Evolutionary conservation across 2,329 filamentous ascomycete species (phyloP).

Genomic region (Fusarium coicis): DNA sequence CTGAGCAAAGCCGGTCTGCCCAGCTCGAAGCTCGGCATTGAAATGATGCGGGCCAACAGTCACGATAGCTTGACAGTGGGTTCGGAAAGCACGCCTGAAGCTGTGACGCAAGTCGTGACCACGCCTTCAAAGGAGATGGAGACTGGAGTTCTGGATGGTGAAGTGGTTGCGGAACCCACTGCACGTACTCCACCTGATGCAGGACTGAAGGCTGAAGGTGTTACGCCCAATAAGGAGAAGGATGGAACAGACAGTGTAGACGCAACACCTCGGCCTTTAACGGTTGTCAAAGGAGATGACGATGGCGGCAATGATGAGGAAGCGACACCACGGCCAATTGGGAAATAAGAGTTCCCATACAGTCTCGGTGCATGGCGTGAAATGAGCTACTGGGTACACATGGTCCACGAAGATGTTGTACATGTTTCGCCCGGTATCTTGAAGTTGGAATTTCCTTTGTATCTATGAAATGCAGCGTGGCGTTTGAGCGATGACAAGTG

Average conservation of each 20-base stretch:
- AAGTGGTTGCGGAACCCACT: slow-evolving; percentile 8
- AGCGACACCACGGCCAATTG: slow-evolving; percentile 53
- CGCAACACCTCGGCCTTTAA: slow-evolving; percentile 57
- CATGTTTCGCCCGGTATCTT: slow-evolving; percentile 3
- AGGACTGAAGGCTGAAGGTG: slow-evolving; percentile 19
- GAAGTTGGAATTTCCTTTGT: slow-evolving; percentile 40
- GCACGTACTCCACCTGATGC: slow-evolving; percentile 43
- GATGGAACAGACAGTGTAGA: slow-evolving; percentile 48
- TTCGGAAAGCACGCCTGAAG: slow-evolving; percentile 62
- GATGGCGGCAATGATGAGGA: slow-evolving; percentile 46
- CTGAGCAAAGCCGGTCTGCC: slow-evolving; percentile 67
- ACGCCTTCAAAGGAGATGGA: slow-evolving; percentile 59
- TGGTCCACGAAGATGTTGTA: background rate
- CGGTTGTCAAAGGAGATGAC: slow-evolving; percentile 21
- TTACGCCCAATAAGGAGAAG: slow-evolving; percentile 12
- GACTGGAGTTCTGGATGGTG: slow-evolving; percentile 44
- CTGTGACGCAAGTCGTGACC: slow-evolving; percentile 62
- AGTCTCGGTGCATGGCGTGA: background rate
- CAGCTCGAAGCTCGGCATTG: slow-evolving; percentile 89
- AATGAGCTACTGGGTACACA: background rate
- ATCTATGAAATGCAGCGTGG: slow-evolving; percentile 44
- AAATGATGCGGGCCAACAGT: slow-evolving; percentile 98
- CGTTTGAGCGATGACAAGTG: slow-evolving; percentile 42
- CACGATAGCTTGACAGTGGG: slow-evolving; percentile 78
- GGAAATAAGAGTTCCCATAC: slow-evolving; percentile 32